Conservation (phyloP, 1,284 basidiomycete genomes). For the Cryptococcus sp. region DNA sequence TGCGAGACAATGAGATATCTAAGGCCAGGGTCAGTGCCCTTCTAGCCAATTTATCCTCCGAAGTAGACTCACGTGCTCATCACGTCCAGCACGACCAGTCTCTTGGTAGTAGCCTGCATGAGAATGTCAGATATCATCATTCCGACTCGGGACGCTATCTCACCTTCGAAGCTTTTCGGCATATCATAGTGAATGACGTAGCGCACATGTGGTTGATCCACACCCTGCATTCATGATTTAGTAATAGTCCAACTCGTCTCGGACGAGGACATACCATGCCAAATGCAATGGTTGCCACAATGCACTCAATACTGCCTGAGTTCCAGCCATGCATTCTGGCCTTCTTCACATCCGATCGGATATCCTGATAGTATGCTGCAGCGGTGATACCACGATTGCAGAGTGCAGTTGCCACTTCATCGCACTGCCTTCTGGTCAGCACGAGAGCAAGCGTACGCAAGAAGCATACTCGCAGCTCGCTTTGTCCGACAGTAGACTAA, state of each 20-base stretch:
- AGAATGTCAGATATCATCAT: conserved; percentile 2
- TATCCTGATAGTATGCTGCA: conserved; percentile 72
- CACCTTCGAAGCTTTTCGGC: conserved; percentile 80
- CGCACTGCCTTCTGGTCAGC: conserved; percentile 56
- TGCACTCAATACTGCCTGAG: conserved; percentile 51
- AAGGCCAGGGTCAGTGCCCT: conserved; percentile 1
- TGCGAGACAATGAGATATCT: conserved; percentile 76
- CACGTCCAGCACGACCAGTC: conserved; percentile 82
- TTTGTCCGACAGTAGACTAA: conserved; percentile 72
- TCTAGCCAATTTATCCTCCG: not conserved
- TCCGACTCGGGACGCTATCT: conserved; percentile 10
- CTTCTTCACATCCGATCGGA: conserved; percentile 57
- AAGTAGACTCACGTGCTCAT: conserved; percentile 64
- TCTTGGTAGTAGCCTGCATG: conserved; percentile 82
- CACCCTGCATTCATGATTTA: conserved; percentile 57
- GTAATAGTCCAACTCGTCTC: not conserved
- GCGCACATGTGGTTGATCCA: conserved; percentile 80
- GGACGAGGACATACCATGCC: conserved; percentile 60
- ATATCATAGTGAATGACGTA: conserved; percentile 64
- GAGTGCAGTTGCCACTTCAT: conserved; percentile 67
- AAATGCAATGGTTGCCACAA: conserved; percentile 73
- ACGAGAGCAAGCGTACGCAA: too few relatives aligned
- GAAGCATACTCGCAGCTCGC: conserved; percentile 17
- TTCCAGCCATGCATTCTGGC: conserved; percentile 63
- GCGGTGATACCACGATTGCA: conserved; percentile 67